Evolutionary conservation across 495 filamentous ascomycete species (phyloP), one percentile per base, ranked within the genome.

Genomic region (Tetracladium setigerum): DNA sequence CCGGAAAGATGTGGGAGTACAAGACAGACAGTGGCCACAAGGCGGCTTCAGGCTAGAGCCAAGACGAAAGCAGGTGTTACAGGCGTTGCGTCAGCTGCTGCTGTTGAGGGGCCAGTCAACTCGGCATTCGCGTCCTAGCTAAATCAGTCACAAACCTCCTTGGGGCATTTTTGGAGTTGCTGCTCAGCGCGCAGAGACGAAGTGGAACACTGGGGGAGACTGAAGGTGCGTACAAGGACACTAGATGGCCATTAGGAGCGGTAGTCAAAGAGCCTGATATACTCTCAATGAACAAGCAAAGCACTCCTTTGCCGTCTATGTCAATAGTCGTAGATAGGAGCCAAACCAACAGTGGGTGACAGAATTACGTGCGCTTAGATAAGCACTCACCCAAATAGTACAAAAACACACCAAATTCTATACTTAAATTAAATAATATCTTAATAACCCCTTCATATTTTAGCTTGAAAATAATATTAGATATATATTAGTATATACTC

Each of bases 301-400:
- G 46, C 37, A 49, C 46, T 49, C 38, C 39, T 49, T 42, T 36
- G n/a, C 34, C 46, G 38, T 12, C 27, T 49, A 42, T 41, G 37
- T 49, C 41, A 16, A 42, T 41, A 49, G 37, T 49, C 27, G 46
- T 49, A 49, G 46, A 49, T 49, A 49, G 37, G 38, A 41, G 46
- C 46, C 27, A 49, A 22, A 39, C 13, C 41, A 44, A 15, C 41
- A 44, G 18, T 30, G 41, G 41, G 41, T 44, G 41, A 27, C 41
- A 44, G 41, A 44, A 44, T 44, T 44, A 16, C 22, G 41, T 32
- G 14, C 41, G 19, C 18, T 11, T 27, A 27, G 22, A 27, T 27
- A 27, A 27, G 22, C 22, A 27, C 22, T 17, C 41, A 16, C 41
- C 30, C 27, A 44, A 30, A 44, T 27, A 27, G 12, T 33, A 44